Evolutionary conservation across 2,329 filamentous ascomycete genomes (phyloP).

Genomic region (Fusarium nelsonii): DNA sequence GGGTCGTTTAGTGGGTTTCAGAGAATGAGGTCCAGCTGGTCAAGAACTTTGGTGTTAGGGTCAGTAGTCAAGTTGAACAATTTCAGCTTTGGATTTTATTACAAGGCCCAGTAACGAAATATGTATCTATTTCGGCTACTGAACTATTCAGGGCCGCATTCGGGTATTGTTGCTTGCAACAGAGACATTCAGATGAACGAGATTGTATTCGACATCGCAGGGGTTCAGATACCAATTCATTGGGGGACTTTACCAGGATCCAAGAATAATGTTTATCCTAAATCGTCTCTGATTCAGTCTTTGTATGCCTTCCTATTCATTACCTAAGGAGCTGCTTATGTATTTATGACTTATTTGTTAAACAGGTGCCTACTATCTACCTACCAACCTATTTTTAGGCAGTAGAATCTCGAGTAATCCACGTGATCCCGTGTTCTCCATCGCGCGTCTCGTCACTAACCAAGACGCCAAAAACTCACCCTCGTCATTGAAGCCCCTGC

Average conservation of each 20-base stretch:
- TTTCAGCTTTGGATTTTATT: background rate
- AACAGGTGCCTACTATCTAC: background rate
- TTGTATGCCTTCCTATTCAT: background rate
- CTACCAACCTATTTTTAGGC: conserved; percentile 1
- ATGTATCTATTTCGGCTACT: background rate
- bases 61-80: conserved; percentile 1
- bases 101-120: background rate
- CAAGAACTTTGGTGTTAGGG: conserved; percentile 8
- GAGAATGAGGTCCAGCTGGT: conserved; percentile 8
- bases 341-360: no score
- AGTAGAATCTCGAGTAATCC: conserved; percentile 5
- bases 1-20: conserved; percentile 43
- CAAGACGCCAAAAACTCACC: conserved; percentile 17
- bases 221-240: background rate
- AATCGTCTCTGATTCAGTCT: background rate
- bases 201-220: background rate
- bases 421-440: conserved; percentile 46
- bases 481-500: conserved; percentile 11
- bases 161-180: conserved; percentile 23
- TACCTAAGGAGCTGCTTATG: no score
- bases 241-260: background rate
- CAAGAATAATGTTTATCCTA: background rate
- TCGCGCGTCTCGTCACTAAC: conserved; percentile 31
- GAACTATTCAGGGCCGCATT: background rate
- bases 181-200: conserved; percentile 8